These are phyloP conservation scores for Corinectria fuckeliana DNA, from an alignment of 2,329 filamentous ascomycete genomes.

Conservation along the genomic window DNA sequence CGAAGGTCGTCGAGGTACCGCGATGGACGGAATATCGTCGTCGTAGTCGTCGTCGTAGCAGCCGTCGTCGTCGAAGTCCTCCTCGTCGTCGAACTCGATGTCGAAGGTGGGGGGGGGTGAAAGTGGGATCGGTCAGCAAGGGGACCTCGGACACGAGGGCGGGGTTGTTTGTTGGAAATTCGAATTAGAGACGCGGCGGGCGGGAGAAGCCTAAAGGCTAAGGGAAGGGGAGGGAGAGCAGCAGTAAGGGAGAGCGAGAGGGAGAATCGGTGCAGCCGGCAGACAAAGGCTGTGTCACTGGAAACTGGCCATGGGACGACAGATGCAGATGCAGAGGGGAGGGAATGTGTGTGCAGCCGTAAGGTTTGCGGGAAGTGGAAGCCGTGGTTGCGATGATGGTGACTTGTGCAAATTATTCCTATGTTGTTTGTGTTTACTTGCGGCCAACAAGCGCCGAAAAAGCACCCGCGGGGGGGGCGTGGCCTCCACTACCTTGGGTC, in stretches of 20 bases:
- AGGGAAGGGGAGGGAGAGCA: conserved; percentile 13
- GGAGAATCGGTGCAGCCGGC: too few species aligned
- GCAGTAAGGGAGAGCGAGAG: conserved; percentile 10
- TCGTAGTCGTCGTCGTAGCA: background rate
- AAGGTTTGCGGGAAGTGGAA: conserved; percentile 15
- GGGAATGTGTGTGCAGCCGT: conserved; percentile 10
- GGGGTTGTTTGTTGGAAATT: conserved; percentile 44
- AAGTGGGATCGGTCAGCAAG: conserved; percentile 21
- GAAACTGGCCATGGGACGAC: conserved; percentile 3
- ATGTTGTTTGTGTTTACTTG: conserved; percentile 30
- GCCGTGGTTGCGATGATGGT: conserved; percentile 21
- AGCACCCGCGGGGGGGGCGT: too few species aligned
- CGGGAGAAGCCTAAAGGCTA: conserved; percentile 14
- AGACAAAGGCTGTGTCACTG: conserved; percentile 10
- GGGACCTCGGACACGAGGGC: conserved; percentile 17
- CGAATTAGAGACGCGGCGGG: conserved; percentile 61
- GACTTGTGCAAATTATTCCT: conserved; percentile 5
- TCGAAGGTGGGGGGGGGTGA: conserved; percentile 17
- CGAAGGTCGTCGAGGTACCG: background rate
- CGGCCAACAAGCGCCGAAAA: too few species aligned
- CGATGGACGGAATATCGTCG: background rate
- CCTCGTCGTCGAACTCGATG: background rate
- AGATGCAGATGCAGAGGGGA: conserved; percentile 1
- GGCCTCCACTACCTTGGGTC: too few species aligned
- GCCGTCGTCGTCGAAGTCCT: background rate